Evolutionary conservation across 176 grass and related monocot genomes (phyloP).

Genomic region (Raddia guianensis): DNA sequence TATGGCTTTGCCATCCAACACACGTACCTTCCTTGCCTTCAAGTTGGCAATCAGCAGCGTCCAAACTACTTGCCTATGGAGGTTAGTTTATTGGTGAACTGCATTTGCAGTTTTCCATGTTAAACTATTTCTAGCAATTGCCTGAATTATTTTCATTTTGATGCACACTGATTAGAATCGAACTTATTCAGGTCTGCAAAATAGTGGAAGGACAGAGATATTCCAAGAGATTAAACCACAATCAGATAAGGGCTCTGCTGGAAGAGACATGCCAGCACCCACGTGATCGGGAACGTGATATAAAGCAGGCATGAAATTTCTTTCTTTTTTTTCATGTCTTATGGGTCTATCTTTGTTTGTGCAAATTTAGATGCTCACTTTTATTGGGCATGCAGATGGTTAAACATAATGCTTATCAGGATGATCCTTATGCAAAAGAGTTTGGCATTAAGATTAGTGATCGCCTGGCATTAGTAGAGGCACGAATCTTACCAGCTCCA

Average conservation of each 20-base stretch:
- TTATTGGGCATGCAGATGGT: constrained; percentile 56
- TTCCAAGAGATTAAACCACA: constrained; percentile 86
- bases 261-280: constrained; percentile 86
- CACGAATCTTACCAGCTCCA: constrained; percentile 91
- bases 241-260: constrained; percentile 84
- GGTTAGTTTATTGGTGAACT: constrained; percentile 33
- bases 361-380: constrained; percentile 26
- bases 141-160: not conserved
- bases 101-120: constrained; percentile 8
- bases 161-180: not conserved
- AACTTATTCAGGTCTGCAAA: constrained; percentile 72
- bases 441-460: constrained; percentile 95
- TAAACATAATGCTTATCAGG: constrained; percentile 76
- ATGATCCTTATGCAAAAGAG: constrained; percentile 92
- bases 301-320: constrained; percentile 58
- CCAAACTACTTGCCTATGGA: constrained; percentile 98
- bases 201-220: constrained; percentile 96
- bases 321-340: not conserved
- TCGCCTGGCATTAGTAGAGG: constrained; percentile 76
- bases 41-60: constrained; percentile 86
- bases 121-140: not conserved
- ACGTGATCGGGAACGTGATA: constrained; percentile 72
- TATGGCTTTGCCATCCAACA: constrained; percentile 93
- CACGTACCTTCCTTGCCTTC: constrained; percentile 79
- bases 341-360: not conserved